Evolutionary conservation across 805 yeast species (phyloP).

Genomic region (Torulaspora indica): DNA sequence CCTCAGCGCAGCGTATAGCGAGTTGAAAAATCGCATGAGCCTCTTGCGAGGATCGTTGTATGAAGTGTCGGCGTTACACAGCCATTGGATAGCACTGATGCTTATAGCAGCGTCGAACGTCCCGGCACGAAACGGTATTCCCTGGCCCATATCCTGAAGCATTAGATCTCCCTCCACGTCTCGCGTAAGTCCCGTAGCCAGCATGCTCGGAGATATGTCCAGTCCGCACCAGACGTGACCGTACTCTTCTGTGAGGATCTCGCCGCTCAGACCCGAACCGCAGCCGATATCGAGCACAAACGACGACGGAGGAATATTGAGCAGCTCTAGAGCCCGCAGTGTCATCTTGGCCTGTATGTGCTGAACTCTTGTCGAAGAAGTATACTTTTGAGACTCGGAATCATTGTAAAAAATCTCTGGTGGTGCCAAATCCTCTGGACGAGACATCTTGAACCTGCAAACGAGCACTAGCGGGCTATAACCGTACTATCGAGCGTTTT

Average conservation of each 20-base stretch:
- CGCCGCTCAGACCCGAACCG: conserved; percentile 95
- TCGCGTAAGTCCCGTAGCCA: conserved; percentile 88
- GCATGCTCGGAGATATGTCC: conserved; percentile 95
- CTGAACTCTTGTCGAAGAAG: conserved; percentile 92
- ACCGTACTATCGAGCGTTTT: not conserved
- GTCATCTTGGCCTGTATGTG: conserved; percentile 99
- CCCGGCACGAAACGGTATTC: conserved; percentile 94
- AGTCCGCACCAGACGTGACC: conserved; percentile 85
- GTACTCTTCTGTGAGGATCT: conserved; percentile 88
- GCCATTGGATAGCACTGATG: conserved; percentile 95
- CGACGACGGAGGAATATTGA: conserved; percentile 64
- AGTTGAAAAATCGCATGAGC: conserved; percentile 75
- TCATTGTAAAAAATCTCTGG: conserved; percentile 95
- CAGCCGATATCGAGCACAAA: conserved; percentile 89
- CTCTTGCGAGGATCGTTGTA: conserved; percentile 80
- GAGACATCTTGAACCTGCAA: conserved; percentile 53
- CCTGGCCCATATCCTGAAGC: conserved; percentile 87
- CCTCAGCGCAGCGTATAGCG: conserved; percentile 76
- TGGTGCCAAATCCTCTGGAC: conserved; percentile 96
- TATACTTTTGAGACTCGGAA: conserved; percentile 81
- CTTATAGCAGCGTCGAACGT: conserved; percentile 95
- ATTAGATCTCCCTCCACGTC: conserved; percentile 92
- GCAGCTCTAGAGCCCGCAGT: conserved; percentile 79
- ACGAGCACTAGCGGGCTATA: not conserved
- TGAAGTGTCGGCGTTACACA: conserved; percentile 89